Evolutionary conservation across 768 basidiomycete genomes (phyloP), one percentile per base, ranked within the genome.

Genomic region (Termitomyces sp.): DNA sequence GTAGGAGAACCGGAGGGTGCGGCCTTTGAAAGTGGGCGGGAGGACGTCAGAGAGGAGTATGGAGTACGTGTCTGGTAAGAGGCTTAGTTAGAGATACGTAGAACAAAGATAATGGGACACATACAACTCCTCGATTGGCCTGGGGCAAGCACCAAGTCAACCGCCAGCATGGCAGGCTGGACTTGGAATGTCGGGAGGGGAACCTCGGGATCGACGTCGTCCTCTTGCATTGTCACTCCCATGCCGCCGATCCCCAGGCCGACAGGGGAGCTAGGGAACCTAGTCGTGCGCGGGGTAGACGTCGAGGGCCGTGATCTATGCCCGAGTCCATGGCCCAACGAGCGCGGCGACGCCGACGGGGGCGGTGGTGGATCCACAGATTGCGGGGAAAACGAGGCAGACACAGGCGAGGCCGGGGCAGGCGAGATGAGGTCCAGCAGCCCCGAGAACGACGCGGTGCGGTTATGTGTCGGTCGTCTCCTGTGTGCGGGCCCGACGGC

Each of bases 11-110:
- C 79, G 81, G 60, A 98, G 77, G 3, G 88, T 81, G 46, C 89
- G 86, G 3, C 97, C 96, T 48, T 84, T 82, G 74, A 91, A 97
- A 0, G 95, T 93, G 0, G 97, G 97, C 2, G 97, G 97, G 0
- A 98, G 76, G 57, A 84, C 83, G 12, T 83, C 77, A 0, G 97
- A 96, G 1, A 99, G 75, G 0, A 75, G 72, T 13, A 95, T 73
- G 1, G 82, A 82, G 70, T 97, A 98, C 1, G 86, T 87, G 70
- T 91, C 95, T 98, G 67, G 48, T n/a, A n/a, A n/a, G 15, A 5
- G 12, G 0, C 2, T n/a, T n/a, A 16, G 31, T 30, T 18, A 30
- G 41, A n/a, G 2, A 9, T 11, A 42, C 9, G 41, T 24, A 47
- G 7, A 58, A 9, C 39, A 31, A n/a, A 22, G 37, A 30, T 16